A percentile compares a stretch with the other conserved stretches of the same genome.
Evolutionary conservation across 2,329 filamentous ascomycete genomes (phyloP).

Genomic region (Pseudogymnoascus sp.): DNA sequence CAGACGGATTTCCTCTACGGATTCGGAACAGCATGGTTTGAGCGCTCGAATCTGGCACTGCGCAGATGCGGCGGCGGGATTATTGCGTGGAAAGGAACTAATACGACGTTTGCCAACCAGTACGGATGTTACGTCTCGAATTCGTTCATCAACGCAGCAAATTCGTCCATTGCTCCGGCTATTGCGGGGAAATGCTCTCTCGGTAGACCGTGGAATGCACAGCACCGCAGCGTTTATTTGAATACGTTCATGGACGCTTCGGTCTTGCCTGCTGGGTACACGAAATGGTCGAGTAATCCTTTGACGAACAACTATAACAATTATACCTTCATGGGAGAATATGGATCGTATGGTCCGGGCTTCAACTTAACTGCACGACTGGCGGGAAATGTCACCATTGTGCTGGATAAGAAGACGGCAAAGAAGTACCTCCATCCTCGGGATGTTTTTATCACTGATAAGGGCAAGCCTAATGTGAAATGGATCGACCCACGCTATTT

Average conservation of each 20-base stretch:
- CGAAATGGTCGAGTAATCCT: slow-evolving; percentile 35
- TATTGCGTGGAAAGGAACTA: slow-evolving; percentile 60
- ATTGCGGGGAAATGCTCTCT: slow-evolving; percentile 38
- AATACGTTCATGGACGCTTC: slow-evolving; percentile 41
- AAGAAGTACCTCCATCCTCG: slow-evolving; percentile 30
- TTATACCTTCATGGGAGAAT: slow-evolving; percentile 44
- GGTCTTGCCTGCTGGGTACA: slow-evolving; percentile 41
- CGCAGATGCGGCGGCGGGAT: slow-evolving; percentile 57
- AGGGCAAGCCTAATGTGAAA: slow-evolving; percentile 34
- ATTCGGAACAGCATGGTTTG: slow-evolving; percentile 56
- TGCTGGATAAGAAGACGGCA: slow-evolving; percentile 32
- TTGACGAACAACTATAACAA: slow-evolving; percentile 21
- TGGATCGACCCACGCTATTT: slow-evolving; percentile 37
- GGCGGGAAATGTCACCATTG: slow-evolving; percentile 34
- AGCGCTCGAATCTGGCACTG: slow-evolving; percentile 43
- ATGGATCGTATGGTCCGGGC: slow-evolving; percentile 40
- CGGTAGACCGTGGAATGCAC: slow-evolving; percentile 45
- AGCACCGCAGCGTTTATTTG: slow-evolving; percentile 43
- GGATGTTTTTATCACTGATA: slow-evolving; percentile 39
- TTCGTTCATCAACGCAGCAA: slow-evolving; percentile 45
- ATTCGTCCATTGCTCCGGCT: slow-evolving; percentile 33
- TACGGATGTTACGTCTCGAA: slow-evolving; percentile 58
- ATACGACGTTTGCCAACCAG: slow-evolving; percentile 57
- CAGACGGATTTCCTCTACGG: slow-evolving; percentile 63
- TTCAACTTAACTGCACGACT: slow-evolving; percentile 34